Base-by-base conservation (phyloP, 208 protist species). In the Leishmania turanica region DNA sequence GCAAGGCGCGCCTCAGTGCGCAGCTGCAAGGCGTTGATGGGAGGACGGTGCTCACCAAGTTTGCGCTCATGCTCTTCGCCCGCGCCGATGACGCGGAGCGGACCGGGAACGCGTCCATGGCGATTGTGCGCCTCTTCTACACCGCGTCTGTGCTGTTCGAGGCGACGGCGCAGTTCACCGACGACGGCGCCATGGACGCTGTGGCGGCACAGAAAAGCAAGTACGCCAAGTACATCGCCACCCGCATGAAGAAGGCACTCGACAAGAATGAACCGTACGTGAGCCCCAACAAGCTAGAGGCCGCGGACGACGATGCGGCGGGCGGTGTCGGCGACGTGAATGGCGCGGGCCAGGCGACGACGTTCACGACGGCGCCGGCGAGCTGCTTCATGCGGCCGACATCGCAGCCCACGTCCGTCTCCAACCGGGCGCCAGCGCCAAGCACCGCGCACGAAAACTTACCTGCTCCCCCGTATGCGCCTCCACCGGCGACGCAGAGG, bases 31-130 rank as follows among this genome's bases (percentile, higher is more conserved):
- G 78, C 17, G 82, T 86, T 8, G 89, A 87, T 54, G 92, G 92
- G n/a, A 86, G 91, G 11, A 95, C 91, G 1, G 78, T 92, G 34
- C 80, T 97, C 31, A 96, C 92, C 11, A 83, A 87, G 37, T 87
- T 83, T 40, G 94, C 88, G 2, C 80, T 97, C 27, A 92, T 90
- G 87, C 80, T 97, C 34, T 97, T 97, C 69, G 62, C 89, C 9
- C 80, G 83, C n/a, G 94, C 92, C n/a, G 94, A 97, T 75, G 91
- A 96, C 66, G 90, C 82, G 53, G 94, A 97, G 83, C 86, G 91
- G 37, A 89, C 82, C 21, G 91, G 91, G 3, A 60, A 79, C 60
- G 85, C 87, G 7, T 88, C 78, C 53, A 45, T 93, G 74, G 84
- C 74, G n/a, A 79, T 94, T 31, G 92, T 95, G 37, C 90, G 88